Evolutionary conservation across 2,329 filamentous ascomycete genomes (phyloP), one percentile per base, ranked within the genome.

Genomic region (Cladobotryum protrusum): DNA sequence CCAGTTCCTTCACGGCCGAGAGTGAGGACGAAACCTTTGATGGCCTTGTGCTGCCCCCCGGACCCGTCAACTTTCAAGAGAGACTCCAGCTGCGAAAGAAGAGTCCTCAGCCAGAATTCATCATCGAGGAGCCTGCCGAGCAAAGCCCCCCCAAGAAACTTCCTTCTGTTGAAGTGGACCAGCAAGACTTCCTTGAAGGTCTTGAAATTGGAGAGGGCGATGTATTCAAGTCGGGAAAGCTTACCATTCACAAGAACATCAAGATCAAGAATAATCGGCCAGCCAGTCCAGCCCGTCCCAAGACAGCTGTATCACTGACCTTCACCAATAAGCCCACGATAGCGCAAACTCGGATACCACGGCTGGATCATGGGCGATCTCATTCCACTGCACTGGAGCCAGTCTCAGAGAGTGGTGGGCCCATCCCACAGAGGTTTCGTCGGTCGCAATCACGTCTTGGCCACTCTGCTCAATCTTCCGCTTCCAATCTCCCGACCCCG

Each of bases 21-120:
- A 97, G 91, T 63, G 92, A 96, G 63, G 91, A 96, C 58, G 92
- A 97, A 66, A 86, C 87, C 6, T 79, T 97, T 53, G 88, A 93
- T 53, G 92, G 92, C n/a, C 77, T 99, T 13, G 75, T 96, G 17
- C 75, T 97, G 15, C 93, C 93, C 0, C 78, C 80, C 48, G 91
- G 90, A 1, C 89, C 89, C 17, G 75, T 99, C 47, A 85, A 96
- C 67, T 87, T 97, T 61, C 80, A 81, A 37, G 85, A 89, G 56
- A 83, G 89, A 47, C 73, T 97, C 39, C 84, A 86, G 59, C 84
- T 83, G 62, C 79, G 87, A 54, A 82, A 86, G 61, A 79, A 75
- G 54, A 81, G 78, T 58, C 73, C 72, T 15, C 83, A 79, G 14
- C 78, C 79, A 1, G 73, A 77, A 47, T 72, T 75, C 33, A 67